Base-by-base conservation (phyloP, 495 filamentous ascomycete species). In the Penicillium nucicola region DNA sequence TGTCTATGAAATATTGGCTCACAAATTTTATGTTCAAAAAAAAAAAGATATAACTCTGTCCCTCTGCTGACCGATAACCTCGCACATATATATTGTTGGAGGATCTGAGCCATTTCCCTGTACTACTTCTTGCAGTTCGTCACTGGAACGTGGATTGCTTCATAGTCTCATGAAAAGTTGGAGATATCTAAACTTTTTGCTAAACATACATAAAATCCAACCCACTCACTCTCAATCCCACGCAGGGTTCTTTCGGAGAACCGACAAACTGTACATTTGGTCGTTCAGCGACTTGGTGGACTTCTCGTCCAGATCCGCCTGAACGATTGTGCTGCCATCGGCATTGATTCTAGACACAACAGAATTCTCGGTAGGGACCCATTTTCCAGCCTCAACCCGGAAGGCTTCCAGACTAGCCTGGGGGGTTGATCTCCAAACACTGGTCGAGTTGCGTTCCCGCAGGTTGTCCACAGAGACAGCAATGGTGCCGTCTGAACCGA, bases 201-300 rank as follows among this genome's bases (percentile, higher is more conserved):
- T 57, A 32, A 47, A 53, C 42, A 32, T 42, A 40, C 36, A 36
- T 54, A n/a, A 44, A 52, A 53, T n/a, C n/a, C n/a, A 31, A 42
- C 31, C 35, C 37, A 13, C 37, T 11, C 25, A 15, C 18, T 43
- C 42, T 55, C 53, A 61, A 20, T 74, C 4, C 38, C 46, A 55
- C n/a, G n/a, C 51, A 42, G 20, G 20, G 20, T 52, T 79, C 74
- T 95, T 97, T 42, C 92, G 77, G 42, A 96, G 72, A 49, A 83
- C 84, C 41, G 83, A 85, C 40, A 90, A 68, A 2, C 75, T 74
- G 67, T 96, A 96, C 45, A 96, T 53, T 1, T 84, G 66, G 39
- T 83, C 69, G 42, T 68, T 67, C 22, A 78, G 39, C 41, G 57
- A 57, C 36, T 64, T 62, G 40, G 55, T 53, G 35, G 60, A 41